Percentiles rank a stretch among this genome's conserved stretches.
phyloP scores from a whole-genome alignment of 1,284 basidiomycete genomes.

The Cryptococcus sp. region DNA sequence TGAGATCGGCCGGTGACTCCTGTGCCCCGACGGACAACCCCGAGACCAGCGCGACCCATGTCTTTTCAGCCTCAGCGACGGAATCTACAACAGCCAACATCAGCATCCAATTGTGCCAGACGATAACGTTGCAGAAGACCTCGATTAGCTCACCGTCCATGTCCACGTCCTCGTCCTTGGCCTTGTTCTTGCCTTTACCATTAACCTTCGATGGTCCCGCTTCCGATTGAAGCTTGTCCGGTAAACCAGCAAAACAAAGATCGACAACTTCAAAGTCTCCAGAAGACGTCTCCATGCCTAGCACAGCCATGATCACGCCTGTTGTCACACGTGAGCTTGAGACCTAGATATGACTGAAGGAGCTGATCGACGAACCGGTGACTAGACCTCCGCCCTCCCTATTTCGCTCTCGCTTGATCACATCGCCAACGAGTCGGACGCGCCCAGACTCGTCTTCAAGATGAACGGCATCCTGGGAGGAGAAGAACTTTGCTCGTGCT shows the following conservation, averaged over 20 bases:
- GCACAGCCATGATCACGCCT: slow-evolving; percentile 80
- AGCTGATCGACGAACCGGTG: slow-evolving; percentile 59
- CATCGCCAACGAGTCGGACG: slow-evolving; percentile 79
- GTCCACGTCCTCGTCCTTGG: slow-evolving; percentile 24
- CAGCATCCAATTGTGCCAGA: not conserved
- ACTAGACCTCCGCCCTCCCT: slow-evolving; percentile 65
- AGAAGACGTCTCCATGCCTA: slow-evolving; percentile 82
- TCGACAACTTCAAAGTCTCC: slow-evolving; percentile 96
- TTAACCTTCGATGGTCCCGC: slow-evolving; percentile 40
- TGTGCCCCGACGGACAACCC: slow-evolving; percentile 68
- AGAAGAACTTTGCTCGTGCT: slow-evolving; percentile 71
- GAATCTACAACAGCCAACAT: slow-evolving; percentile 11
- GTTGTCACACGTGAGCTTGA: slow-evolving; percentile 1
- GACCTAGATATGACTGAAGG: not conserved
- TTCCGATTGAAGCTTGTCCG: slow-evolving; percentile 59
- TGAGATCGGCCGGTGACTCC: slow-evolving; percentile 66
- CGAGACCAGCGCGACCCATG: slow-evolving; percentile 82
- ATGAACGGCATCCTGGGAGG: slow-evolving; percentile 76
- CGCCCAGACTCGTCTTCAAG: slow-evolving; percentile 95
- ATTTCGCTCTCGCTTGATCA: slow-evolving; percentile 51
- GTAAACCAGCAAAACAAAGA: slow-evolving; percentile 78
- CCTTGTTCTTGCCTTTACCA: slow-evolving; percentile 56
- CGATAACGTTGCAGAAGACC: not conserved
- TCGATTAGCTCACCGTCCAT: slow-evolving; percentile 27
- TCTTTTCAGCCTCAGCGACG: slow-evolving; percentile 53